phyloP scores from a whole-genome alignment of 1,139 yeast species.

The Starmera stellimalicola region DNA sequence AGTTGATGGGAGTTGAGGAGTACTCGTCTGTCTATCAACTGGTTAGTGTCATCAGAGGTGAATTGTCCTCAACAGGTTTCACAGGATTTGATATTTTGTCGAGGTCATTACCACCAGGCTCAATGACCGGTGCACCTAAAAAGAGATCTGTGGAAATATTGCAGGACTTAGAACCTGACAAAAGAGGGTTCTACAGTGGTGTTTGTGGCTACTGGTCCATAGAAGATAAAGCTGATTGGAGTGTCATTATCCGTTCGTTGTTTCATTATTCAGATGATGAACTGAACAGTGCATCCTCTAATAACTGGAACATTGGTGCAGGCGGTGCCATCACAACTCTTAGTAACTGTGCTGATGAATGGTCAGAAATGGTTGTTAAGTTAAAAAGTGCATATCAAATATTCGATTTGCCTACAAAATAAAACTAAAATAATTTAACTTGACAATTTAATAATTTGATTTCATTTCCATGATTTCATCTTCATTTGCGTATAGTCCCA shows the following conservation, averaged over 20 bases:
- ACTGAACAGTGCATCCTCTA: constrained; percentile 24
- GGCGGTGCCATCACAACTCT: constrained; percentile 97
- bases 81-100: constrained; percentile 73
- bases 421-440: background rate
- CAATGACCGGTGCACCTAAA: constrained; percentile 99
- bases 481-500: constrained; percentile 87
- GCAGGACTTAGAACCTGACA: constrained; percentile 38
- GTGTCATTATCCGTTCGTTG: constrained; percentile 83
- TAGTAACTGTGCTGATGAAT: constrained; percentile 72
- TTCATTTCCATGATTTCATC: constrained; percentile 34
- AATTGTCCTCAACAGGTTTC: constrained; percentile 24
- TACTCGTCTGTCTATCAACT: constrained; percentile 84
- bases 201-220: constrained; percentile 94
- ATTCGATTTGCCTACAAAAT: constrained; percentile 22
- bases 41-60: constrained; percentile 80
- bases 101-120: constrained; percentile 89
- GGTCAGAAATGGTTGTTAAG: constrained; percentile 87
- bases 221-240: constrained; percentile 89
- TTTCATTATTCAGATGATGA: constrained; percentile 52
- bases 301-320: constrained; percentile 83
- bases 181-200: constrained; percentile 87
- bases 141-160: constrained; percentile 82
- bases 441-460: constrained; percentile 5
- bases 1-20: constrained; percentile 87
- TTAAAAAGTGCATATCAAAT: constrained; percentile 70